Evolutionary conservation across 2,329 filamentous ascomycete species (phyloP).

Genomic region (Trematosphaeria pertusa): DNA sequence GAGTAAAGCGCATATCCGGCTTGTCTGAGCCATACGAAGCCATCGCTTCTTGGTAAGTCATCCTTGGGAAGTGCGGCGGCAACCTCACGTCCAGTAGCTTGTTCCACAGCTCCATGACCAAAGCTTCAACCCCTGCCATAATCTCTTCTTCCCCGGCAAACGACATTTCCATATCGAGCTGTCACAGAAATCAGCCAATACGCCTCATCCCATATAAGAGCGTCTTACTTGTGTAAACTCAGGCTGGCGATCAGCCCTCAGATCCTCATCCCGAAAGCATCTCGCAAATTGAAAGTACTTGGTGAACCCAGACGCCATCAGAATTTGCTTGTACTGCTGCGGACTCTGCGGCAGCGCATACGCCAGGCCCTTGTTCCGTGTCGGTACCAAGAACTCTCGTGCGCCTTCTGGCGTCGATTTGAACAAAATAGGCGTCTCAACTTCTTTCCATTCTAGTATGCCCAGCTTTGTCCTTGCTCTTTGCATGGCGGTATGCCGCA

Average conservation of each 20-base stretch:
- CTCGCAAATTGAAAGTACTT: constrained; percentile 92
- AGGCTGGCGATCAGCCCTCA: constrained; percentile 89
- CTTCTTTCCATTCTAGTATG: constrained; percentile 69
- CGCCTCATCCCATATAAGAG: not conserved
- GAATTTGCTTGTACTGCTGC: constrained; percentile 97
- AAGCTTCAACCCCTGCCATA: constrained; percentile 63
- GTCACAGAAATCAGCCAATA: constrained; percentile 7
- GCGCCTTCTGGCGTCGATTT: constrained; percentile 98
- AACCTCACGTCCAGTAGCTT: constrained; percentile 55
- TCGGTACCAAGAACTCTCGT: constrained; percentile 92
- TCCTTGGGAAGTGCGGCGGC: constrained; percentile 59
- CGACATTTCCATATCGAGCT: constrained; percentile 93
- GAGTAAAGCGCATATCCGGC: constrained; percentile 81
- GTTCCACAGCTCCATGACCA: constrained; percentile 65
- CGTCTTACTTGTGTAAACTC: constrained; percentile 85
- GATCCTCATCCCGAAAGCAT: constrained; percentile 95
- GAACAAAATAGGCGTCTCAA: constrained; percentile 94
- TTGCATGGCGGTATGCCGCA: constrained; percentile 69
- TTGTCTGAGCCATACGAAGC: constrained; percentile 85
- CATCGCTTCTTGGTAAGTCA: constrained; percentile 82
- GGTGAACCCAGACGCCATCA: constrained; percentile 87
- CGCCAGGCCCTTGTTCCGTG: constrained; percentile 74
- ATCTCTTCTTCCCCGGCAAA: constrained; percentile 78
- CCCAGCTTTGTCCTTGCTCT: constrained; percentile 63
- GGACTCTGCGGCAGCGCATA: constrained; percentile 96